Conservation (phyloP, 768 basidiomycete genomes). For the Tricholoma hemisulphureum region DNA sequence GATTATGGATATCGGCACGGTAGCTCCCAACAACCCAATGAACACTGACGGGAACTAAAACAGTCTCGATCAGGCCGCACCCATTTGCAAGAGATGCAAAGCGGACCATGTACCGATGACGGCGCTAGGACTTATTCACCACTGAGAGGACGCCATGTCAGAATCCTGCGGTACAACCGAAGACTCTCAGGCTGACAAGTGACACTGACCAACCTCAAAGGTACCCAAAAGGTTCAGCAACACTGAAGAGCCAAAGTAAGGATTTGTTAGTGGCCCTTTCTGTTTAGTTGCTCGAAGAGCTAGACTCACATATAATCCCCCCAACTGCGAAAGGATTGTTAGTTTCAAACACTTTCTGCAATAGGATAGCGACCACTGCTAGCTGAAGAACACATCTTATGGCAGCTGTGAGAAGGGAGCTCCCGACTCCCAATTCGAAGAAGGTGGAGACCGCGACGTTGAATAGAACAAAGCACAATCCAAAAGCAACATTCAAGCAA, state of each 20-base stretch:
- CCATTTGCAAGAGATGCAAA: background rate
- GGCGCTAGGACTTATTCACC: constrained; percentile 72
- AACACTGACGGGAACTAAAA: constrained; percentile 67
- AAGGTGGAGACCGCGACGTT: constrained; percentile 63
- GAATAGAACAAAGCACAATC: constrained; percentile 72
- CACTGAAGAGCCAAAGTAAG: constrained; percentile 34
- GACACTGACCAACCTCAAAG: constrained; percentile 64
- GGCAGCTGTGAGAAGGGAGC: constrained; percentile 66
- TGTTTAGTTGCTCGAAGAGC: background rate
- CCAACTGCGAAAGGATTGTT: constrained; percentile 73
- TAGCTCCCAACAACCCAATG: constrained; percentile 68
- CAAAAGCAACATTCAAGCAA: constrained; percentile 77
- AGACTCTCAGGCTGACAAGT: background rate
- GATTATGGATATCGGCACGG: constrained; percentile 75
- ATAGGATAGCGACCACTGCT: constrained; percentile 63
- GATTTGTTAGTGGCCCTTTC: background rate
- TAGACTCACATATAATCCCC: constrained; percentile 65
- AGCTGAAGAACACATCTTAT: constrained; percentile 78
- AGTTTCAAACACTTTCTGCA: constrained; percentile 74
- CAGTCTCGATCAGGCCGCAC: background rate
- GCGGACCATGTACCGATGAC: constrained; percentile 71
- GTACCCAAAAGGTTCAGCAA: constrained; percentile 77
- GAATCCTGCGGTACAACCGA: no score
- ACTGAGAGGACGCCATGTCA: constrained; percentile 40
- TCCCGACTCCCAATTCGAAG: constrained; percentile 67